Conservation (phyloP, 768 basidiomycete genomes). For the Exidia glandulosa region DNA sequence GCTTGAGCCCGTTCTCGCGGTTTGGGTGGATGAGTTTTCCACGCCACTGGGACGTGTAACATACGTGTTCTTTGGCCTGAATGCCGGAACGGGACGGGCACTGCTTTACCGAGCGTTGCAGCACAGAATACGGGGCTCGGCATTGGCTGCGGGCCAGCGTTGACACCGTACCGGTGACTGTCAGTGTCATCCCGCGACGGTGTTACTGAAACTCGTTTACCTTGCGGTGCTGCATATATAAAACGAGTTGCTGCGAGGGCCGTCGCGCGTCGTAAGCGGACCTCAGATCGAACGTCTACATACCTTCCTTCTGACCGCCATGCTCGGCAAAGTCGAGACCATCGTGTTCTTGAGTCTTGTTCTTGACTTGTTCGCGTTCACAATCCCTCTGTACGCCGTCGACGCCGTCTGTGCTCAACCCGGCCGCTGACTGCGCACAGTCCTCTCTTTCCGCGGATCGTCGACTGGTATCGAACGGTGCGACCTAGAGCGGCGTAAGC, state of each 20-base stretch:
- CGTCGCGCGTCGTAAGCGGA: background rate
- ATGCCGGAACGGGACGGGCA: background rate
- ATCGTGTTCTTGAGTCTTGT: slow-evolving; percentile 86
- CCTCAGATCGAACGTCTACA: background rate
- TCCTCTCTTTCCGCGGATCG: slow-evolving; percentile 96
- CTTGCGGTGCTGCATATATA: background rate
- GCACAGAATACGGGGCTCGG: background rate
- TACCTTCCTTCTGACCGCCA: too few species aligned
- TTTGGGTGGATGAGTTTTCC: background rate
- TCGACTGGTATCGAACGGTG: slow-evolving; percentile 81
- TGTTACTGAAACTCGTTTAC: background rate
- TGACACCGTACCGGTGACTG: background rate
- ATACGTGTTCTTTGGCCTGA: background rate
- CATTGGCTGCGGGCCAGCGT: background rate
- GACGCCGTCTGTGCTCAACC: too few species aligned
- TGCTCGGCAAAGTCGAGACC: slow-evolving; percentile 54
- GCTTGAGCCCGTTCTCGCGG: too few species aligned
- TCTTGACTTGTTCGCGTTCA: slow-evolving; percentile 85
- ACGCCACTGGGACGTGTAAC: background rate
- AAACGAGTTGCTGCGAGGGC: background rate
- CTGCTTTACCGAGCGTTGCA: background rate
- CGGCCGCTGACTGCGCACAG: too few species aligned
- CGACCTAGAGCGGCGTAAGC: slow-evolving; percentile 17
- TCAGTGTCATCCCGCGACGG: background rate
- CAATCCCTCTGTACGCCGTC: slow-evolving; percentile 88